A percentile compares a stretch with the other conserved stretches of the same genome.
phyloP scores from a whole-genome alignment of 352 stramenopile genomes.

The Globisporangium apiculatum region DNA sequence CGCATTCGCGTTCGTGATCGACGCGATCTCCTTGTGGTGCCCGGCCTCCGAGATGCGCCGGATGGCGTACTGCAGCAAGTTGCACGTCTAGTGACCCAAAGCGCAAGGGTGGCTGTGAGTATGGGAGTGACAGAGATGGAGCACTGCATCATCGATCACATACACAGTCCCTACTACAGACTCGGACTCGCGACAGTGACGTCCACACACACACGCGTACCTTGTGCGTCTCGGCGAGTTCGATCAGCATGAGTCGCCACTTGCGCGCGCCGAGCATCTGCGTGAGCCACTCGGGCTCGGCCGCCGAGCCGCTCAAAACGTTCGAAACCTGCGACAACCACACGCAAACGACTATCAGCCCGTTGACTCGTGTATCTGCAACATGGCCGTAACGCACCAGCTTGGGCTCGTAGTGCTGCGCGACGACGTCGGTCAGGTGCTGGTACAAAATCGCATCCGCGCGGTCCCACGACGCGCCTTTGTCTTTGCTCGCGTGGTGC shows the following conservation, averaged over 20 bases:
- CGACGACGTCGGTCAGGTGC: conserved; percentile 70
- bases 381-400: conserved; percentile 21
- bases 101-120: background rate
- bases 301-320: conserved; percentile 68
- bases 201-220: conserved; percentile 18
- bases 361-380: too few species aligned
- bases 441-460: conserved; percentile 75
- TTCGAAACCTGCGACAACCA: conserved; percentile 51
- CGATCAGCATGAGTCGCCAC: conserved; percentile 82
- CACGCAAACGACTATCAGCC: background rate
- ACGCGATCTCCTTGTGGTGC: conserved; percentile 86
- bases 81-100: conserved; percentile 44
- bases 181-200: background rate
- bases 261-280: conserved; percentile 78
- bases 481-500: conserved; percentile 48
- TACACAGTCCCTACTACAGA: background rate
- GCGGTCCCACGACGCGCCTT: conserved; percentile 62
- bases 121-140: background rate
- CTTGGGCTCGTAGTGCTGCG: conserved; percentile 79
- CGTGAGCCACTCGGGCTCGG: conserved; percentile 77
- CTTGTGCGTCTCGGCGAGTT: conserved; percentile 81
- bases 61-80: conserved; percentile 80
- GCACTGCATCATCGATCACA: background rate
- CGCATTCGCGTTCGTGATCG: conserved; percentile 73
- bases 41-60: conserved; percentile 79